phyloP scores from a whole-genome alignment of 2,329 filamentous ascomycete species.

The Emmonsiellopsis sp. region DNA sequence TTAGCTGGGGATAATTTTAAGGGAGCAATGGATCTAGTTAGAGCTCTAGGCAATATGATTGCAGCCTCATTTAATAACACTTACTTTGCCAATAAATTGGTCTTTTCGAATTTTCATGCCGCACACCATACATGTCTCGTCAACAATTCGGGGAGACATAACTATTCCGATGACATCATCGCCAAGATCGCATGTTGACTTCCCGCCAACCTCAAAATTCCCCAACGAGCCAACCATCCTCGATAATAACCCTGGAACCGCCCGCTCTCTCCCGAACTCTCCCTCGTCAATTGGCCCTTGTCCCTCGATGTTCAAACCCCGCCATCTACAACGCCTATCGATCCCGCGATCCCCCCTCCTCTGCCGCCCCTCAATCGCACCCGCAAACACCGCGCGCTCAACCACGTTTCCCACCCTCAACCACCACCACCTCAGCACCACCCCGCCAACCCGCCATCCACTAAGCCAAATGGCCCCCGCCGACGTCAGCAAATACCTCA shows the following conservation, averaged over 20 bases:
- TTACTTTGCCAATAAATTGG: too few relatives aligned
- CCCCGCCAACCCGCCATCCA: not conserved
- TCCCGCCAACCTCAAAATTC: not conserved
- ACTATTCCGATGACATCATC: not conserved
- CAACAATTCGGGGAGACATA: too few relatives aligned
- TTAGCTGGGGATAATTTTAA: too few relatives aligned
- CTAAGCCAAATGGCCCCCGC: not conserved
- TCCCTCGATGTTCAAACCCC: slow-evolving; percentile 1
- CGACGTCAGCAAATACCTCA: slow-evolving; percentile 2
- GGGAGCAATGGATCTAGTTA: too few relatives aligned
- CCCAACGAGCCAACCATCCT: not conserved
- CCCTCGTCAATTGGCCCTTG: not conserved
- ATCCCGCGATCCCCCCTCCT: not conserved
- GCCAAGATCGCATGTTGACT: not conserved
- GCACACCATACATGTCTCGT: too few relatives aligned
- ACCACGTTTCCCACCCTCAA: not conserved
- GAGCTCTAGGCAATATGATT: too few relatives aligned
- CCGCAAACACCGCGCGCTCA: not conserved
- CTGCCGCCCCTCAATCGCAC: not conserved
- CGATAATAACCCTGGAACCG: not conserved
- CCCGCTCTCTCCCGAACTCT: not conserved
- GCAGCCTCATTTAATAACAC: too few relatives aligned
- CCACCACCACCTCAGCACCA: not conserved
- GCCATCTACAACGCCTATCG: not conserved
- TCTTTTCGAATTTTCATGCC: too few relatives aligned